Evolutionary conservation across 192 early-diverging fungal species (phyloP), one percentile per base, ranked within the genome.

Genomic region (Mortierella antarctica): DNA sequence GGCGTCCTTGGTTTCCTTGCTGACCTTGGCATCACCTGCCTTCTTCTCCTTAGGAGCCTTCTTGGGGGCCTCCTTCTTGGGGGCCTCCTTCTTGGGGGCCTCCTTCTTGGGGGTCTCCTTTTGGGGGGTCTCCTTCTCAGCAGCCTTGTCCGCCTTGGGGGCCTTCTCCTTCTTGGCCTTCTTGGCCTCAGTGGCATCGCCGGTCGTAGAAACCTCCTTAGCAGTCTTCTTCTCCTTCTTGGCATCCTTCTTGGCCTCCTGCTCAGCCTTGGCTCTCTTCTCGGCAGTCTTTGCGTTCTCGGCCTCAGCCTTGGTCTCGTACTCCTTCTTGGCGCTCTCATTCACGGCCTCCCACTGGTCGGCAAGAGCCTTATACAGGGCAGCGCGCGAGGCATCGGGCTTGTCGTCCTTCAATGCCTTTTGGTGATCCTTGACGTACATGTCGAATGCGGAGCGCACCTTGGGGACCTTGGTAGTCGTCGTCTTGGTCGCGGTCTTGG

Each of bases 391-490:
- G 18, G 57, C 77, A 31, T 80, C 70, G 20, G 77, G 77, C 14
- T 21, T 10, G 49, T 65, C 64, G 12, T 71, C 77, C 70, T 67
- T 72, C 54, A 71, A 55, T 20, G 44, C 69, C 70, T 80, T 80
- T 40, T 61, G 64, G 57, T 80, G 77, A 1, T 72, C 77, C 70
- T 80, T 80, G n/a, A 62, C 65, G 63, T 72, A 80, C 77, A 80
- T 80, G 65, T 80, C 77, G 47, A 71, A 80, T 20, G 64, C 70
- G 42, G 77, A 80, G 42, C 77, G 77, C 47, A 72, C 39, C 65
- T 80, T 80, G 54, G 56, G 65, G 51, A 52, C 31, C n/a, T 57
- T 55, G 45, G 71, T 51, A 20, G 50, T 18, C 44, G 44, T 62
- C 44, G 45, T 48, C 58, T 8, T 13, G 46, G 49, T 39, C 14